phyloP scores from a whole-genome alignment of 2,329 filamentous ascomycete genomes.

The Tolypocladium inflatum region DNA sequence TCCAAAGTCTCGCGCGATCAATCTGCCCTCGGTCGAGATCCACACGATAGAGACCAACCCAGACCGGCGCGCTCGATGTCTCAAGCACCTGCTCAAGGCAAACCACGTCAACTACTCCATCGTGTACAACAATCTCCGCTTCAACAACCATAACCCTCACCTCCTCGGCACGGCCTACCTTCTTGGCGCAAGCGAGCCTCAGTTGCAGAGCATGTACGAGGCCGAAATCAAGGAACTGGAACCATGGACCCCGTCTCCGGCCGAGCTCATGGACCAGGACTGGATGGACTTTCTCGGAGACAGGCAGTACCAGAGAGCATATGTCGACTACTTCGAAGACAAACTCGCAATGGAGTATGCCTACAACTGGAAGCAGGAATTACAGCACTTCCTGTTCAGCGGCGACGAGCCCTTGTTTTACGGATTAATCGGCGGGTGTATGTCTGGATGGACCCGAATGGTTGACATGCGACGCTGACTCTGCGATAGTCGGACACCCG shows the following conservation, averaged over 20 bases:
- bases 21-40: slow-evolving; percentile 59
- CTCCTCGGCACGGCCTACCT: slow-evolving; percentile 79
- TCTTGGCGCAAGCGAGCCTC: slow-evolving; percentile 62
- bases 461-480: slow-evolving; percentile 9
- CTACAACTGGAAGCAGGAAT: slow-evolving; percentile 77
- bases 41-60: slow-evolving; percentile 72
- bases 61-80: slow-evolving; percentile 69
- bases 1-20: slow-evolving; percentile 28
- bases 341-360: slow-evolving; percentile 61
- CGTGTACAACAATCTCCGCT: slow-evolving; percentile 63
- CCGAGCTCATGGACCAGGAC: slow-evolving; percentile 72
- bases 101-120: slow-evolving; percentile 89
- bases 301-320: slow-evolving; percentile 76
- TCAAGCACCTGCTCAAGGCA: slow-evolving; percentile 84
- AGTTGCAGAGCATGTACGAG: slow-evolving; percentile 77
- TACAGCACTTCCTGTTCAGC: slow-evolving; percentile 66
- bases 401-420: slow-evolving; percentile 72
- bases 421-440: slow-evolving; percentile 69
- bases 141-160: slow-evolving; percentile 78
- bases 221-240: slow-evolving; percentile 61
- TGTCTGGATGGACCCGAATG: slow-evolving; percentile 16
- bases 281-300: slow-evolving; percentile 82
- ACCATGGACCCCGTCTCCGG: slow-evolving; percentile 74
- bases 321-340: slow-evolving; percentile 93
- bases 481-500: slow-evolving; percentile 64